Evolutionary conservation across 768 basidiomycete genomes (phyloP), one percentile per base, ranked within the genome.

Genomic region (Boletus rubescentipes): DNA sequence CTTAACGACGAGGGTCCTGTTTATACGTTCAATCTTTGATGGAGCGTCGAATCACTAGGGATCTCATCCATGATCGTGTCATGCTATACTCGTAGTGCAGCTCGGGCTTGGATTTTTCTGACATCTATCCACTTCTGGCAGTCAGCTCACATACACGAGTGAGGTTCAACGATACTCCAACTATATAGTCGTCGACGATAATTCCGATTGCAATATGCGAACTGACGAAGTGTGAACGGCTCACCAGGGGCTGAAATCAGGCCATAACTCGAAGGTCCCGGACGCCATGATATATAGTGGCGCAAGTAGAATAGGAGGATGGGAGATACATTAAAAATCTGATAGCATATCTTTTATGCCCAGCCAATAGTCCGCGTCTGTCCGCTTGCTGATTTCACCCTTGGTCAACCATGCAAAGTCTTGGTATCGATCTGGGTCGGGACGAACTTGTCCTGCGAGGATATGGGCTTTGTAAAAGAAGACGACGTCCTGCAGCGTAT

Each of bases 401-500:
- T 93, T 93, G 46, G 93, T 96, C 55, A 98, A 76, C 95, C 95
- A 98, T 8, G 92, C 94, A 73, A 91, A 95, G 63, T 91, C 90
- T 46, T 76, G 73, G 55, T 89, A 74, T 20, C 72, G 67, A 58
- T 78, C 70, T n/a, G 75, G 67, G 31, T 81, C 68, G 16, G 87
- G 84, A 18, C 74, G 76, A 31, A 86, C 87, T 69, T 94, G 90
- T 16, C 96, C 96, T 2, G 91, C 86, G 64, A 98, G 79, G 49
- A 98, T 91, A 66, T 97, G 94, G 18, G 84, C 91, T 68, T 97
- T 97, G 77, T 90, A 90, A 77, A 97, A 91, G 75, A 98, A 99
- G 18, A 89, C 76, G 38, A 80, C 74, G 49, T 75, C 79, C 94
- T 97, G 63, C 0, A 37, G 23, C 23, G 21, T 9, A 32, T 45